Base-by-base conservation (phyloP, 345 rosid species). In the Schrenkiella parvula region DNA sequence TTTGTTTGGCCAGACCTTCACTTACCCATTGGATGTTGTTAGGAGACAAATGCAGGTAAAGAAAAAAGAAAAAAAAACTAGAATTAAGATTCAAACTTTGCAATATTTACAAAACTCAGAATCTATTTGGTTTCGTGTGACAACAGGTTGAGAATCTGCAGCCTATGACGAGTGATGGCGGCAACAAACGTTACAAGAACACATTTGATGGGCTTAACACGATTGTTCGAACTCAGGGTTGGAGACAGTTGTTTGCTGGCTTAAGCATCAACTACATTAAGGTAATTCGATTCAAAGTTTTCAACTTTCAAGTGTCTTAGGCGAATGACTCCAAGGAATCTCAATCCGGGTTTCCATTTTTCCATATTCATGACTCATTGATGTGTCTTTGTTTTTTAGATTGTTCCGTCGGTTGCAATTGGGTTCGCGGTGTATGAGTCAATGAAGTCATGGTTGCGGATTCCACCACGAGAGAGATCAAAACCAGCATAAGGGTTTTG, bases 41-140 rank as follows among this genome's bases (percentile, higher is more conserved):
- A 84, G 97, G 80, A 84, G 99, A 73, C 99, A 95, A 82, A 95
- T 95, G 99, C 99, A 91, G 99, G 99, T 95, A 80, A 43, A 18
- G 46, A 29, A 18, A 21, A n/a, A n/a, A n/a, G n/a, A n/a, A n/a
- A 34, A 73, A 23, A 18, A 51, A 50, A 12, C 38, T 31, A 25
- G 35, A 38, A 56, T 55, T 46, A 70, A 22, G 9, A 46, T 47
- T 66, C 6, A 8, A 34, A 44, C 44, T 34, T 71, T 4, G 32
- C 51, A 41, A 14, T 28, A n/a, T 21, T 53, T 60, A 37, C 17
- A 51, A 64, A 72, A 66, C 52, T 72, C 38, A 38, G 14, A 21
- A 35, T 22, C 32, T 37, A 15, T 70, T n/a, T 53, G 42, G 15
- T 63, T 69, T 48, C 14, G 0, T 26, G 38, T 22, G 55, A 38